These are phyloP conservation scores for Fomitopsis palustris DNA, from an alignment of 1,284 basidiomycete species.

Conservation along the genomic window DNA sequence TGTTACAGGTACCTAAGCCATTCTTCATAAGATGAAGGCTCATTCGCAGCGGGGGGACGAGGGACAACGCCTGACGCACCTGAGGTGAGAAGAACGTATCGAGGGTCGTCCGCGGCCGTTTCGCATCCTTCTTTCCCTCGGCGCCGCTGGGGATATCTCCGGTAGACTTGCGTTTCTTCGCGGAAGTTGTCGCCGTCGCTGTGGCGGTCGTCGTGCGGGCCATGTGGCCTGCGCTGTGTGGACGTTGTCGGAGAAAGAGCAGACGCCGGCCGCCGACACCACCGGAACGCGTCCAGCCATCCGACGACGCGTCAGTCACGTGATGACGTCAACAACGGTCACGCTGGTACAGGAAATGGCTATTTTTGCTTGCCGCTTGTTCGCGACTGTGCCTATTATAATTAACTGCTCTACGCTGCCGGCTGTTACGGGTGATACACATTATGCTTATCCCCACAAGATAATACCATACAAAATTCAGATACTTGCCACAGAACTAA, in stretches of 20 bases:
- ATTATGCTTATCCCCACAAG: too few species aligned
- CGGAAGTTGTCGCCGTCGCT: constrained; percentile 14
- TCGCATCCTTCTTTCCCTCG: constrained; percentile 17
- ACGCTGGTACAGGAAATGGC: too few species aligned
- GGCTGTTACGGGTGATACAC: too few species aligned
- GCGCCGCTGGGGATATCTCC: constrained; percentile 23
- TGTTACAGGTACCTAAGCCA: not conserved
- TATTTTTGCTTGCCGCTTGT: too few species aligned
- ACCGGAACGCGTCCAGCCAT: not conserved
- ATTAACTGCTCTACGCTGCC: too few species aligned
- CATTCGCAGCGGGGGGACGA: not conserved
- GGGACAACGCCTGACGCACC: constrained; percentile 14
- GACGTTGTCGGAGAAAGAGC: not conserved
- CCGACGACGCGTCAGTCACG: constrained; percentile 1
- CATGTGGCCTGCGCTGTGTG: constrained; percentile 5
- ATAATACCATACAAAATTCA: too few species aligned
- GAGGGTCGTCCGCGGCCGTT: constrained; percentile 38
- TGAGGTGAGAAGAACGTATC: constrained; percentile 43
- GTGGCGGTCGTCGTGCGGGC: constrained; percentile 6
- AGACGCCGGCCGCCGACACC: not conserved
- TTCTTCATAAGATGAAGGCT: not conserved
- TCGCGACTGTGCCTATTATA: too few species aligned
- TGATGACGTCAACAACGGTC: too few species aligned
- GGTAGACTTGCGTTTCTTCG: constrained; percentile 41
- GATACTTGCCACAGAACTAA: too few species aligned